These are phyloP conservation scores for Boechera retrofracta DNA, from an alignment of 345 rosid species.

Conservation along the genomic window DNA sequence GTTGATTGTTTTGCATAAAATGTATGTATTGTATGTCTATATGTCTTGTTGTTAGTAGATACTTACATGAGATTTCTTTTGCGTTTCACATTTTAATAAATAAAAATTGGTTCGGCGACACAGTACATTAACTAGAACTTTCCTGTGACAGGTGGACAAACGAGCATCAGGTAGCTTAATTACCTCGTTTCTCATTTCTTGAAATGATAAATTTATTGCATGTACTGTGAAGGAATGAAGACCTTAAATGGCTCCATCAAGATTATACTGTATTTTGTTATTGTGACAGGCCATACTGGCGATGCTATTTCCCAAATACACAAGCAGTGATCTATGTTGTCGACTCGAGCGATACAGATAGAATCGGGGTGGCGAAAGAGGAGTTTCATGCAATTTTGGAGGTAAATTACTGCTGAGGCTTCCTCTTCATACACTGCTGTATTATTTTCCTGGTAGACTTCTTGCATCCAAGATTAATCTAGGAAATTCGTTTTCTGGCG, in stretches of 20 bases:
- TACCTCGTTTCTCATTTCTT: neutral
- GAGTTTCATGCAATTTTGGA: slow-evolving; percentile 69
- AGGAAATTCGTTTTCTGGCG: neutral
- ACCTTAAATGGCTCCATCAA: slow-evolving; percentile 5
- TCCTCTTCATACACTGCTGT: slow-evolving; percentile 15
- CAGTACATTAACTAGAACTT: slow-evolving; percentile 15
- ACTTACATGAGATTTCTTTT: neutral
- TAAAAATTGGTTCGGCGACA: neutral
- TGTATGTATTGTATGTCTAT: neutral
- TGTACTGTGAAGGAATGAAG: neutral
- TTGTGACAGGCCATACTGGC: slow-evolving; percentile 68
- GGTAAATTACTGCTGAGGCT: slow-evolving; percentile 41
- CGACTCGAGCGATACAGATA: slow-evolving; percentile 65
- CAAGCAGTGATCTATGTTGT: slow-evolving; percentile 61
- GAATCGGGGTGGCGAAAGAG: slow-evolving; percentile 60
- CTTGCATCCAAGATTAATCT: neutral
- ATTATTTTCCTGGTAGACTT: neutral
- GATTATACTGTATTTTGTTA: neutral
- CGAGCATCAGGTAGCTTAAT: slow-evolving; percentile 60
- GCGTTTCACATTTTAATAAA: neutral
- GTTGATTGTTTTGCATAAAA: slow-evolving; percentile 1
- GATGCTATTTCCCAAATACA: slow-evolving; percentile 67
- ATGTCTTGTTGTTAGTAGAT: neutral
- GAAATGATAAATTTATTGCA: neutral
- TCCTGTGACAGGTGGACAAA: slow-evolving; percentile 62